Percentiles rank a stretch among this genome's conserved stretches.
Evolutionary conservation across 306 rosid species (phyloP).

Genomic region (Ochetophila trinervis): DNA sequence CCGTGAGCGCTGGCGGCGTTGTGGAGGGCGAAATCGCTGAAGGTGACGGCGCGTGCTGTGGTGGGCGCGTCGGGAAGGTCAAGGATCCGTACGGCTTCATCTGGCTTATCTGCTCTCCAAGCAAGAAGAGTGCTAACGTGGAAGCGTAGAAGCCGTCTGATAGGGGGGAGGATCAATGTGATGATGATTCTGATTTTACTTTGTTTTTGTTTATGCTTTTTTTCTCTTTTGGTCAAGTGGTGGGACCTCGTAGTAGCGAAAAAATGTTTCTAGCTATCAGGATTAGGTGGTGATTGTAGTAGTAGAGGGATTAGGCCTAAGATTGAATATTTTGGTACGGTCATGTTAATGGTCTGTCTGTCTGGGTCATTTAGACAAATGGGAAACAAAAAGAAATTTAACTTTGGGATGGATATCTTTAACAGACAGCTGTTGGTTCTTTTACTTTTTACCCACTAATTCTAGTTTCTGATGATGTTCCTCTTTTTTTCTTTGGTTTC

Average conservation of each 20-base stretch:
- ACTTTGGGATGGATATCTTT: neutral
- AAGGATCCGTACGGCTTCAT: constrained; percentile 68
- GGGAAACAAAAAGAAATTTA: neutral
- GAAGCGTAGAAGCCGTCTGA: constrained; percentile 22
- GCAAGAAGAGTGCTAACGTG: constrained; percentile 20
- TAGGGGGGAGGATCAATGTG: neutral
- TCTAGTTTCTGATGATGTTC: too few relatives aligned
- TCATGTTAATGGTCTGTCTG: neutral
- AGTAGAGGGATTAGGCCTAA: constrained; percentile 2
- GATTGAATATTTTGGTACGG: constrained; percentile 17
- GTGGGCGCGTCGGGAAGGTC: constrained; percentile 56
- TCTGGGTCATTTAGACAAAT: neutral
- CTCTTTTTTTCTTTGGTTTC: too few relatives aligned
- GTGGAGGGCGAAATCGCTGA: constrained; percentile 40
- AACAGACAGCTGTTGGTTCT: constrained; percentile 12
- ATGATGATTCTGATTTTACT: neutral
- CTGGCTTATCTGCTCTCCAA: constrained; percentile 46
- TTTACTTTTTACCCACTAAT: neutral
- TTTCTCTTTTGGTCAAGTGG: neutral
- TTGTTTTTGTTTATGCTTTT: constrained; percentile 4
- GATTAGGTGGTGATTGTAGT: neutral
- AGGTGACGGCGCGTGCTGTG: constrained; percentile 51
- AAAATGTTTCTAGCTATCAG: constrained; percentile 6
- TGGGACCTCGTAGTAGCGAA: neutral
- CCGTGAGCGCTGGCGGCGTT: constrained; percentile 55